Percentiles rank a stretch among this genome's conserved stretches.
phyloP scores from a whole-genome alignment of 2,329 filamentous ascomycete species.

The Ophiostoma triangulosporum region DNA sequence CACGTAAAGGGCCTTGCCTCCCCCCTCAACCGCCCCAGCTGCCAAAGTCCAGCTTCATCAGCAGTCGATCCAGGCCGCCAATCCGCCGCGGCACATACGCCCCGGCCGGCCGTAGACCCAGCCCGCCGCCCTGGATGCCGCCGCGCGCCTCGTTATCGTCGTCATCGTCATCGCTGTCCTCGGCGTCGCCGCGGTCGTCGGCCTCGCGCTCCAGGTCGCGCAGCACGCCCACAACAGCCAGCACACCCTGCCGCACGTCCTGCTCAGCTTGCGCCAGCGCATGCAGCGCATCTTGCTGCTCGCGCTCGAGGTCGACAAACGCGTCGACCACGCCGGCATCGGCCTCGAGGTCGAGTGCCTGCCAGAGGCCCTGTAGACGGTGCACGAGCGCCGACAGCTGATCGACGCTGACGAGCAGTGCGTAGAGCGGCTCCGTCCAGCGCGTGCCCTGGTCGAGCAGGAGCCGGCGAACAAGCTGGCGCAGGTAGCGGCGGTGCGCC shows the following conservation, averaged over 20 bases:
- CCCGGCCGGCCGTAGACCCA: conserved; percentile 27
- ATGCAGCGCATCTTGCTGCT: conserved; percentile 54
- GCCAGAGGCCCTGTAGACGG: conserved; percentile 64
- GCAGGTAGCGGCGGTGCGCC: conserved; percentile 67
- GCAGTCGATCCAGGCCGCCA: conserved; percentile 66
- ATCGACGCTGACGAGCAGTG: conserved; percentile 62
- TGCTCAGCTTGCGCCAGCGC: conserved; percentile 51
- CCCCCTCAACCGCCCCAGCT: conserved; percentile 28
- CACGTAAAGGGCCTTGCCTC: not conserved
- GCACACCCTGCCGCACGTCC: conserved; percentile 53
- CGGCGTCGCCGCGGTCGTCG: conserved; percentile 20
- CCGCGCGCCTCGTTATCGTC: conserved; percentile 24
- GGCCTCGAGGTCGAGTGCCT: conserved; percentile 63
- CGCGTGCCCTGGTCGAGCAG: conserved; percentile 45
- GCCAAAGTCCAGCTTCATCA: conserved; percentile 81
- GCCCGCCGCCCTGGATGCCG: conserved; percentile 17
- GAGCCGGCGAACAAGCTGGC: conserved; percentile 50
- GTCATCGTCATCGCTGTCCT: conserved; percentile 12
- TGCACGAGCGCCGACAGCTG: conserved; percentile 64
- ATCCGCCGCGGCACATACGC: conserved; percentile 58
- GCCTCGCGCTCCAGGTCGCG: conserved; percentile 23
- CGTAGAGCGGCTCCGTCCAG: conserved; percentile 53
- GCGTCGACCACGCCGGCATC: conserved; percentile 73
- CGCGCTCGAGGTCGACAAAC: conserved; percentile 54
- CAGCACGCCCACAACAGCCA: conserved; percentile 47